Evolutionary conservation across 108 stramenopile species (phyloP).

Genomic region (Discostella pseudostelligera): DNA sequence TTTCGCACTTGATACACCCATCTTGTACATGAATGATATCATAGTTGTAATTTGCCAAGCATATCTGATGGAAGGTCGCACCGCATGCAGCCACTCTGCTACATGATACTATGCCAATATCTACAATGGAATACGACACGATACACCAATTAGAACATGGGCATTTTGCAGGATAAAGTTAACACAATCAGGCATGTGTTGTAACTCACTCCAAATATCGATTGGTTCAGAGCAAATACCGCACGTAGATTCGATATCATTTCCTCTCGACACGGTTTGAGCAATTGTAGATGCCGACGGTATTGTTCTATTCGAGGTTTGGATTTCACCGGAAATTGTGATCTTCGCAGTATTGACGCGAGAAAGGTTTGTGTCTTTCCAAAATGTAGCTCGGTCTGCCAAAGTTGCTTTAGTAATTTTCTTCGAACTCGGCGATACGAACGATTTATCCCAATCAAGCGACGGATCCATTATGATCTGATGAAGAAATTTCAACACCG

Average conservation of each 20-base stretch:
- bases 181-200: neutral
- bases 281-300: neutral
- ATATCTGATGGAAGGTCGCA: conserved; percentile 9
- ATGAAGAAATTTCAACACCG: no score
- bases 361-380: no score
- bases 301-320: neutral
- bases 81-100: conserved; percentile 11
- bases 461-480: conserved; percentile 45
- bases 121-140: neutral
- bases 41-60: neutral
- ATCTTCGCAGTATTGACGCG: no score
- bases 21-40: neutral
- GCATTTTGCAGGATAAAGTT: neutral
- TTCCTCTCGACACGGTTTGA: neutral
- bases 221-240: neutral
- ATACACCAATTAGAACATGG: neutral
- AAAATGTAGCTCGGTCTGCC: conserved; percentile 29
- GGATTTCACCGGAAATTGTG: neutral
- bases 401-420: conserved; percentile 20
- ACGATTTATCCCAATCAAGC: conserved; percentile 36
- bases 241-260: neutral
- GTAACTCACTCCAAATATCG: conserved; percentile 8
- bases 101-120: neutral
- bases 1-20: conserved; percentile 7
- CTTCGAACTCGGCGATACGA: conserved; percentile 23